A percentile compares a stretch with the other conserved stretches of the same genome.
These are phyloP conservation scores for Parastagonospora nodorum DNA, from an alignment of 2,329 filamentous ascomycete species.

Conservation along the genomic window DNA sequence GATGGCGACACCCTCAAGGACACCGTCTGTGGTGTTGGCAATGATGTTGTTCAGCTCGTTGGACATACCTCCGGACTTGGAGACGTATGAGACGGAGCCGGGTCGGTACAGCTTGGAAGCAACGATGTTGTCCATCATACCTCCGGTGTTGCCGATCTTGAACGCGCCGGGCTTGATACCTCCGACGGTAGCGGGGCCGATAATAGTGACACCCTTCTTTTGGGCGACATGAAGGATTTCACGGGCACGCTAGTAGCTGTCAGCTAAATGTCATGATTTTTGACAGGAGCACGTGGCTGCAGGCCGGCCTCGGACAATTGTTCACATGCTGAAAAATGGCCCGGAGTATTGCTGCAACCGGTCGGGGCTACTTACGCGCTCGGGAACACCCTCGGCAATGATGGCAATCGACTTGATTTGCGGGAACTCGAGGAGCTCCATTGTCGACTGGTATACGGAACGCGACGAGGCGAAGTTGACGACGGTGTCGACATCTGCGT, in stretches of 20 bases:
- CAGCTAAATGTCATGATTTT: constrained; percentile 7
- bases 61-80: constrained; percentile 99
- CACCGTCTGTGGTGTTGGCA: constrained; percentile 92
- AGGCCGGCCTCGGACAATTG: too few species aligned
- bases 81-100: constrained; percentile 98
- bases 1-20: constrained; percentile 98
- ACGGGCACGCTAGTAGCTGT: constrained; percentile 74
- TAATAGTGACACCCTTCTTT: constrained; percentile 99
- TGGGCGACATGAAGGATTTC: constrained; percentile 96
- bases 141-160: constrained; percentile 99
- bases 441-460: constrained; percentile 96
- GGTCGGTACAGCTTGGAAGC: constrained; percentile 99
- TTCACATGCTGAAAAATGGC: too few species aligned
- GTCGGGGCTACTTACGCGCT: constrained; percentile 71
- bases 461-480: constrained; percentile 99
- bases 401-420: constrained; percentile 99
- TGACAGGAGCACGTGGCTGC: background rate
- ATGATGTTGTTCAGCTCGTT: constrained; percentile 99
- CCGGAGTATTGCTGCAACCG: too few species aligned
- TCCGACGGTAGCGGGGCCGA: constrained; percentile 96
- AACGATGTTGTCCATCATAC: constrained; percentile 99
- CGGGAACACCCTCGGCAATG: constrained; percentile 98
- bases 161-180: constrained; percentile 99
- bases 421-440: constrained; percentile 96
- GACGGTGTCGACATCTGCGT: constrained; percentile 94